These are phyloP conservation scores for Coemansia umbellata DNA, from an alignment of 192 early-diverging fungal species.

Conservation along the genomic window DNA sequence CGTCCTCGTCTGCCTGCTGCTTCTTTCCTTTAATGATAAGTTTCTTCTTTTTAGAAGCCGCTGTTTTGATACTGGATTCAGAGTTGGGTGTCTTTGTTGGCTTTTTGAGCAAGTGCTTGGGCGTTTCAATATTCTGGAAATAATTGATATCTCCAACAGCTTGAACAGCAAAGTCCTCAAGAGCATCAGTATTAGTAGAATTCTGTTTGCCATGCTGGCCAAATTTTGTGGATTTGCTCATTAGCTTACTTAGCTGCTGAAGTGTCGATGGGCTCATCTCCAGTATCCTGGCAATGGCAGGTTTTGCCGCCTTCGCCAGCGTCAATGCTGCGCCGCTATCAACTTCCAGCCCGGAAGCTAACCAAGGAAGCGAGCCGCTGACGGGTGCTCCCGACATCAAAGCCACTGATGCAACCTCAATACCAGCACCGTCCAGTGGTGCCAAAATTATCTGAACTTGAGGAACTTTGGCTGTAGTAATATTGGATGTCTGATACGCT, in stretches of 20 bases:
- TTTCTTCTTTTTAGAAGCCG: constrained; percentile 14
- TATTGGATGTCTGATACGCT: constrained; percentile 14
- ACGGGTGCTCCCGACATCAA: not conserved
- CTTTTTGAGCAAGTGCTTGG: constrained; percentile 31
- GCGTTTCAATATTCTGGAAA: constrained; percentile 46
- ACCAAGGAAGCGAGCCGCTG: not conserved
- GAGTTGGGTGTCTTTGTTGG: not conserved
- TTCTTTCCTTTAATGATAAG: too few species aligned
- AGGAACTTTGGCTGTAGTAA: constrained; percentile 22
- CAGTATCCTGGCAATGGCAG: constrained; percentile 17
- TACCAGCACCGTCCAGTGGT: constrained; percentile 23
- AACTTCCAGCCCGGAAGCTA: not conserved
- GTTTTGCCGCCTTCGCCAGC: not conserved
- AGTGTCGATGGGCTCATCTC: constrained; percentile 14
- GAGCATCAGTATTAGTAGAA: not conserved
- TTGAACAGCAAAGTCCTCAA: constrained; percentile 29
- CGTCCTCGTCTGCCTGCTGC: constrained; percentile 10
- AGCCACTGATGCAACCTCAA: constrained; percentile 3
- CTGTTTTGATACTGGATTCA: constrained; percentile 19
- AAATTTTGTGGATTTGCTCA: constrained; percentile 12
- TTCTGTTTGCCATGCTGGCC: not conserved
- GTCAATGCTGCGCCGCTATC: not conserved
- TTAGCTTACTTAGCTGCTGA: constrained; percentile 19
- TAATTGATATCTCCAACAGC: constrained; percentile 36
- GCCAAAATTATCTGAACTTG: constrained; percentile 9